Evolutionary conservation across 495 filamentous ascomycete genomes (phyloP), one percentile per base, ranked within the genome.

Genomic region (Hyaloscypha bicolor): DNA sequence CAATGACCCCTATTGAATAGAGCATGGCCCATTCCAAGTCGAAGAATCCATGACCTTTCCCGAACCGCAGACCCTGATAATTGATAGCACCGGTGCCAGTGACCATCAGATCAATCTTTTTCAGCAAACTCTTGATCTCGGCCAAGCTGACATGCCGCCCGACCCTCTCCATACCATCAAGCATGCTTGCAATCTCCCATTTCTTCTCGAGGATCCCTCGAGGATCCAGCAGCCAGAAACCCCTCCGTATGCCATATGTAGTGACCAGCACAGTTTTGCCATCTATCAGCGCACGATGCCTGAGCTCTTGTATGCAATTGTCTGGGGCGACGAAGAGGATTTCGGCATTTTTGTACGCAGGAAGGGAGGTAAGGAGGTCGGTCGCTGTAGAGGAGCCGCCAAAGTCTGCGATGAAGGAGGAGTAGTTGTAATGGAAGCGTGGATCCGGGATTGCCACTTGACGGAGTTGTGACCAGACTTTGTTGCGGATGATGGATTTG

Each of bases 11-110:
- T 19, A 56, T 42, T 16, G 19, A 11, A 21, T 55, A 67, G 11
- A 67, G 59, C 59, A 67, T 67, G 6, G 19, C 58, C 58, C 58
- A 62, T 29, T 62, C 65, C 9, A 67, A 33, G 30, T 67, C 65
- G 39, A 67, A 67, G 22, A 51, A 62, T 12, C 65, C 65, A 56
- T 62, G 65, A 4, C 65, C 65, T 56, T 67, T 62, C 4, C 65
- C 65, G 56, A 67, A 62, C 30, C 65, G 42, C 22, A 62, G 2
- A 1, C 59, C 58, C 12, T 39, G 5, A 51, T n/a, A 30, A 21
- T 55, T 62, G n/a, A 56, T 67, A 19, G 56, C 65, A 14, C 58
- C 65, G 0, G 65, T 35, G 9, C 65, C 48, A n/a, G 65, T 67
- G n/a, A 67, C 59, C 65, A 67, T 67, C 31, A 67, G 39, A 4